These are phyloP conservation scores for Lagerstroemia fauriei DNA, from an alignment of 441 rosid genomes.

Conservation along the genomic window DNA sequence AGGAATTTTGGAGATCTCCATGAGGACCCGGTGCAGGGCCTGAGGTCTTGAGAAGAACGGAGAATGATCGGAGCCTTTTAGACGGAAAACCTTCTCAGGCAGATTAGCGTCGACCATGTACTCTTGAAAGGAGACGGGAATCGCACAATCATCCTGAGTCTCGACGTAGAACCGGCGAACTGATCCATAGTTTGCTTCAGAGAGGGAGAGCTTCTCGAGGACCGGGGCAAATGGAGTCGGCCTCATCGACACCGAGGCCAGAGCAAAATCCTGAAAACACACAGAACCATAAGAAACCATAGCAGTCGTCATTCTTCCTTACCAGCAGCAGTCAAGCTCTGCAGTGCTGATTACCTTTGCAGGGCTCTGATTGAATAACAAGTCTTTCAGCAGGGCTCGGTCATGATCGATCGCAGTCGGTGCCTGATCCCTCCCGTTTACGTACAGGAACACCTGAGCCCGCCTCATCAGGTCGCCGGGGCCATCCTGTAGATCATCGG, in stretches of 20 bases:
- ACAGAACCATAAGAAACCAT: neutral
- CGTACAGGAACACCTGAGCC: conserved; percentile 21
- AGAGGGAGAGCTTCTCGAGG: conserved; percentile 19
- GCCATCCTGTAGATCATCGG: conserved; percentile 18
- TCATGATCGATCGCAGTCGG: conserved; percentile 23
- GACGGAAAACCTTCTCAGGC: conserved; percentile 45
- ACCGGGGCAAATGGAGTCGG: conserved; percentile 23
- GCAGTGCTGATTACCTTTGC: conserved; percentile 15
- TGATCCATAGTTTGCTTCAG: conserved; percentile 25
- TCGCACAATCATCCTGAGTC: conserved; percentile 23
- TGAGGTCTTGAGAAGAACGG: conserved; percentile 56
- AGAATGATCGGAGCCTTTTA: conserved; percentile 51
- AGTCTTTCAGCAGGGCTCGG: conserved; percentile 14
- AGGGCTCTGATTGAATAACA: conserved; percentile 23
- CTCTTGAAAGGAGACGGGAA: conserved; percentile 24
- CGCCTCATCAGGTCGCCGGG: conserved; percentile 21
- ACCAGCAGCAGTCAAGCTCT: neutral
- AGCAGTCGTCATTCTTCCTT: neutral
- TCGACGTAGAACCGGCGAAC: conserved; percentile 21
- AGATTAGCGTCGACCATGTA: conserved; percentile 27
- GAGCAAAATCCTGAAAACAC: conserved; percentile 17
- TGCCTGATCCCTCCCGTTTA: conserved; percentile 17
- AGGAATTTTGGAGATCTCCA: conserved; percentile 45
- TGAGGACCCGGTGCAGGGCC: conserved; percentile 43
- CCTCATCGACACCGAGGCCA: conserved; percentile 31